phyloP scores from a whole-genome alignment of 371 early-diverging fungal species.

The Mortierella sp. region DNA sequence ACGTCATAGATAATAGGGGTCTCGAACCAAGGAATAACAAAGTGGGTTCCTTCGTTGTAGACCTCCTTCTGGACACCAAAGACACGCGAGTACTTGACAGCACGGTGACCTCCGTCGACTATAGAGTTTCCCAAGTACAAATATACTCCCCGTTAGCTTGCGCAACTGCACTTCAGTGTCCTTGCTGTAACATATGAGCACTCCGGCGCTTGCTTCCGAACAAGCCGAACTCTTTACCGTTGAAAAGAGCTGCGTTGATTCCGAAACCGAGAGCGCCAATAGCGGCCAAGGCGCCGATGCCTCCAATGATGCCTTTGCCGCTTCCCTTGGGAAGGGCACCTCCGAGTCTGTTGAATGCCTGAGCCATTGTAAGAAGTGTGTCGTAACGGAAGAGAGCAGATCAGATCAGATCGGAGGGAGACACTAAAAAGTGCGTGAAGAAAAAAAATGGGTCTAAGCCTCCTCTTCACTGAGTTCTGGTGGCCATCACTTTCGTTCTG shows the following conservation, averaged over 20 bases:
- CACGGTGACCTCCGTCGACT: slow-evolving; percentile 98
- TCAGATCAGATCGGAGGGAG: too few relatives aligned
- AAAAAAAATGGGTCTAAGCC: too few relatives aligned
- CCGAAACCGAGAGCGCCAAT: slow-evolving; percentile 78
- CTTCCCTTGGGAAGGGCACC: slow-evolving; percentile 71
- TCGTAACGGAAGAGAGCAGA: too few relatives aligned
- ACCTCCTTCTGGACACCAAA: slow-evolving; percentile 91
- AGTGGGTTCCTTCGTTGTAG: slow-evolving; percentile 96
- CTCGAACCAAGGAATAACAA: slow-evolving; percentile 96
- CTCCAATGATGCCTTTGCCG: slow-evolving; percentile 72
- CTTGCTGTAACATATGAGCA: too few relatives aligned
- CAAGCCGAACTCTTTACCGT: slow-evolving; percentile 75
- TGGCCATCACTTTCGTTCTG: neutral
- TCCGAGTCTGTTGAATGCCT: slow-evolving; percentile 72
- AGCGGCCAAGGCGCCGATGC: slow-evolving; percentile 73
- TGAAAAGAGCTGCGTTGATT: slow-evolving; percentile 83
- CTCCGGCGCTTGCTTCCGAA: too few relatives aligned
- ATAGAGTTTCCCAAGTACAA: too few relatives aligned
- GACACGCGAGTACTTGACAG: slow-evolving; percentile 96
- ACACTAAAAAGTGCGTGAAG: too few relatives aligned
- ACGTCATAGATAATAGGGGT: slow-evolving; percentile 96
- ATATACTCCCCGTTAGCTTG: too few relatives aligned
- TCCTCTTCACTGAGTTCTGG: too few relatives aligned
- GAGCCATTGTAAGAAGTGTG: slow-evolving; percentile 50
- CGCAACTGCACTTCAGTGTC: too few relatives aligned